phyloP scores from a whole-genome alignment of 1,284 basidiomycete genomes.

The Xerocomus minutiporus region DNA sequence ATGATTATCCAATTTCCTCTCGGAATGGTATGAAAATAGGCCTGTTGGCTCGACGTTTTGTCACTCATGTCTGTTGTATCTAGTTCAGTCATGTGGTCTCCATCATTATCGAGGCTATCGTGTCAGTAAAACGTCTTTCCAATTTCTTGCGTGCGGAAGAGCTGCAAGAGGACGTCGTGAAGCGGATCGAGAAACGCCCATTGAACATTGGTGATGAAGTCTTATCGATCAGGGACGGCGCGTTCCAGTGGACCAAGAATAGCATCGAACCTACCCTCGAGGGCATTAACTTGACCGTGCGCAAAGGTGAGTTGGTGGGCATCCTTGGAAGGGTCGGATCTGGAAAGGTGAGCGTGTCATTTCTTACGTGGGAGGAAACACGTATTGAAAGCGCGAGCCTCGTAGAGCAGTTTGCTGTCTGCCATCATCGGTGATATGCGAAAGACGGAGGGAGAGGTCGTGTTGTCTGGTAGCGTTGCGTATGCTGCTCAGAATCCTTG shows the following conservation, averaged over 20 bases:
- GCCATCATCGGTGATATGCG: slow-evolving; percentile 89
- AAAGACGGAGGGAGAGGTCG: slow-evolving; percentile 68
- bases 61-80: slow-evolving; percentile 15
- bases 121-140: slow-evolving; percentile 79
- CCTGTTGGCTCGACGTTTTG: slow-evolving; percentile 39
- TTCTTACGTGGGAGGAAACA: background rate
- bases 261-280: slow-evolving; percentile 63
- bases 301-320: slow-evolving; percentile 82
- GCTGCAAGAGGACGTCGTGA: slow-evolving; percentile 72
- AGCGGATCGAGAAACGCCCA: slow-evolving; percentile 43
- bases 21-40: slow-evolving; percentile 61
- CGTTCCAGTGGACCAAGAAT: slow-evolving; percentile 74
- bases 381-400: background rate
- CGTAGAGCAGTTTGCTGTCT: slow-evolving; percentile 64
- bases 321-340: slow-evolving; percentile 89
- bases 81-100: slow-evolving; percentile 70
- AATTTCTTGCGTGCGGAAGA: slow-evolving; percentile 78
- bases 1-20: slow-evolving; percentile 87
- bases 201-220: slow-evolving; percentile 62
- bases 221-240: slow-evolving; percentile 66
- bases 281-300: slow-evolving; percentile 70
- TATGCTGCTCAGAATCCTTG: slow-evolving; percentile 91
- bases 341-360: slow-evolving; percentile 63
- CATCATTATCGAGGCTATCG: slow-evolving; percentile 79
- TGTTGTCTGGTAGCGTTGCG: slow-evolving; percentile 73